Percentiles rank a stretch among this genome's conserved stretches.
Conservation (phyloP, 305 asterid species). For the Fraxinus baroniana region DNA sequence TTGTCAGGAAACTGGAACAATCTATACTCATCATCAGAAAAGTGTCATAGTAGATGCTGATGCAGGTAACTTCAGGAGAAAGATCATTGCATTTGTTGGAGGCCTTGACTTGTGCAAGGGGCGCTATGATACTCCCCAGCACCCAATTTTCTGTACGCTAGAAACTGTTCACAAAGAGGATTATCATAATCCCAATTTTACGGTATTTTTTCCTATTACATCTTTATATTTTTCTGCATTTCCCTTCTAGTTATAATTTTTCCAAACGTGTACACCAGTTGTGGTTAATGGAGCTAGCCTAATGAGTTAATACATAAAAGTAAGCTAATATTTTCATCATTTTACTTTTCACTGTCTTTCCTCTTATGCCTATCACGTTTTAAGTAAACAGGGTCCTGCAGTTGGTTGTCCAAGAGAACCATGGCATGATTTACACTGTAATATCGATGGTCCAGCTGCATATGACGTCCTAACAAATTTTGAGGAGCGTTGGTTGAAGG, state of each 20-base stretch:
- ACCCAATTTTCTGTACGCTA: constrained; percentile 62
- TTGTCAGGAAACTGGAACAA: constrained; percentile 81
- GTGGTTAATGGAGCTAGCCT: background rate
- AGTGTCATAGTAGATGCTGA: constrained; percentile 84
- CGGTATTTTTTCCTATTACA: constrained; percentile 37
- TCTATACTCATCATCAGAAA: constrained; percentile 96
- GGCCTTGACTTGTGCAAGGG: constrained; percentile 92
- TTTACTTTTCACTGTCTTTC: no score
- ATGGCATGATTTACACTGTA: constrained; percentile 90
- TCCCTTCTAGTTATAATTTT: background rate
- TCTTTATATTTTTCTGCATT: background rate
- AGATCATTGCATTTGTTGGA: constrained; percentile 76
- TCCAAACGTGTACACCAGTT: background rate
- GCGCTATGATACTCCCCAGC: constrained; percentile 83
- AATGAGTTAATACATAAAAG: background rate
- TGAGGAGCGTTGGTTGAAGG: constrained; percentile 87
- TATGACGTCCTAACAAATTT: constrained; percentile 80
- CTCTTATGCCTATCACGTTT: background rate
- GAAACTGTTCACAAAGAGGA: constrained; percentile 77
- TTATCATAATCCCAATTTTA: constrained; percentile 78
- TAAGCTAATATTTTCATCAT: no score
- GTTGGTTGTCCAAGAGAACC: constrained; percentile 93
- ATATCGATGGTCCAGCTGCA: constrained; percentile 87
- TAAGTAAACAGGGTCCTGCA: constrained; percentile 51
- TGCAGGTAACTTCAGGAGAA: constrained; percentile 55